phyloP scores from a whole-genome alignment of 176 grass and related monocot genomes.

The Bromus sterilis region DNA sequence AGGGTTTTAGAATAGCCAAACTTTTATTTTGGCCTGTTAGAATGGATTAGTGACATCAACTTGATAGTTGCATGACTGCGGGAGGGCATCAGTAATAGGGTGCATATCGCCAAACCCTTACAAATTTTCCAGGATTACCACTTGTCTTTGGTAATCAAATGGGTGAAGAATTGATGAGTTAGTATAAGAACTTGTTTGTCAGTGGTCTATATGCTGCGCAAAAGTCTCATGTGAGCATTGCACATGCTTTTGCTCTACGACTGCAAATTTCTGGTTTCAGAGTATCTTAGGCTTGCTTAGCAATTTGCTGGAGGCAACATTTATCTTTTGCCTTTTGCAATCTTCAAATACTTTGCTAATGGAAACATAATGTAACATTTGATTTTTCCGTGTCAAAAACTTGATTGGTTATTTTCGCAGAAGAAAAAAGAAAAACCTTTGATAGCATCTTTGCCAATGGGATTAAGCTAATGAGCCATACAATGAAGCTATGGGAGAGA shows the following conservation, averaged over 20 bases:
- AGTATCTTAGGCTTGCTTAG: background rate
- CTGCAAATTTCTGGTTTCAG: background rate
- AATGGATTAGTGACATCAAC: background rate
- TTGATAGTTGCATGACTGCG: background rate
- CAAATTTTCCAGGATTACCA: constrained; percentile 5
- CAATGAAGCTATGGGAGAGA: too few species aligned
- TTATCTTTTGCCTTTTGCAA: background rate
- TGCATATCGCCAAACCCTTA: background rate
- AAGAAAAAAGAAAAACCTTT: background rate
- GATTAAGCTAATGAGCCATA: too few species aligned
- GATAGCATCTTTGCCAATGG: background rate
- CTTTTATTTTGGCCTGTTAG: background rate
- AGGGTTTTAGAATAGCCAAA: background rate
- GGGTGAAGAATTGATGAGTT: background rate
- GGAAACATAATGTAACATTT: background rate
- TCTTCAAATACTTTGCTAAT: background rate
- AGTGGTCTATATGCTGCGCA: background rate
- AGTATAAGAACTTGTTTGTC: background rate
- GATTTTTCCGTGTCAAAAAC: constrained; percentile 1
- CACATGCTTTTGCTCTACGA: background rate
- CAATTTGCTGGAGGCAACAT: background rate
- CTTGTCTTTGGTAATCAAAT: constrained; percentile 5
- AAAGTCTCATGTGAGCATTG: background rate
- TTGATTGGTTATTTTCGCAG: background rate
- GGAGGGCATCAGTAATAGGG: background rate